These are phyloP conservation scores for Neofusicoccum sp. DNA, from an alignment of 2,329 filamentous ascomycete genomes.

Conservation along the genomic window DNA sequence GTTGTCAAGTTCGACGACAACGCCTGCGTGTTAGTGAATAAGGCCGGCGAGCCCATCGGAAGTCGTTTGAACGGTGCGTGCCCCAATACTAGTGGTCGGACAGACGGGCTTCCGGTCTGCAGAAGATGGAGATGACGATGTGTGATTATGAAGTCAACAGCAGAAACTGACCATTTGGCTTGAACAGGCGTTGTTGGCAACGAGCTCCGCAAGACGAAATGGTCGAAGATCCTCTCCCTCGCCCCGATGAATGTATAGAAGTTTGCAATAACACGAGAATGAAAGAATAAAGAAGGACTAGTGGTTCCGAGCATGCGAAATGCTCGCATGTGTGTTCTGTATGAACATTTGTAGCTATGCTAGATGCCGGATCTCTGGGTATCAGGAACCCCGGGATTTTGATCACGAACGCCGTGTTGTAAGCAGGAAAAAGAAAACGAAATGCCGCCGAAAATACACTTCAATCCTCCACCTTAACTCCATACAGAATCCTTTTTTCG, in stretches of 20 bases:
- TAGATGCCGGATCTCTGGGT: constrained; percentile 16
- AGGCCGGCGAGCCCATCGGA: constrained; percentile 92
- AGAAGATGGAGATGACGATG: neutral
- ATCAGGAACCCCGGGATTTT: constrained; percentile 12
- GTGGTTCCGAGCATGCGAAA: neutral
- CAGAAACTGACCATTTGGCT: constrained; percentile 24
- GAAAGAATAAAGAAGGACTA: neutral
- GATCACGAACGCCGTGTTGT: constrained; percentile 16
- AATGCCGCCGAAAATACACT: constrained; percentile 4
- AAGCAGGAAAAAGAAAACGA: neutral
- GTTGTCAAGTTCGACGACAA: constrained; percentile 96
- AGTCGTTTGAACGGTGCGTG: constrained; percentile 76
- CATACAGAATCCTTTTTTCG: neutral
- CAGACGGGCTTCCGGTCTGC: neutral
- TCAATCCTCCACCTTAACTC: constrained; percentile 3
- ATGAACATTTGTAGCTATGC: constrained; percentile 12
- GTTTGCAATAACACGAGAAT: constrained; percentile 21
- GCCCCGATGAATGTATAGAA: constrained; percentile 77
- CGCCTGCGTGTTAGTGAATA: constrained; percentile 95
- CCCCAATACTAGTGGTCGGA: constrained; percentile 29
- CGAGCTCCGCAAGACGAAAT: constrained; percentile 88
- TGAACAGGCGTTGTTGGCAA: constrained; percentile 76
- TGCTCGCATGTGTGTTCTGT: neutral
- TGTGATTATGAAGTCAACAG: neutral
- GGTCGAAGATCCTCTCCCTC: constrained; percentile 97